Conservation (phyloP, 192 early-diverging fungal genomes). For the Mortierella hygrophila region DNA sequence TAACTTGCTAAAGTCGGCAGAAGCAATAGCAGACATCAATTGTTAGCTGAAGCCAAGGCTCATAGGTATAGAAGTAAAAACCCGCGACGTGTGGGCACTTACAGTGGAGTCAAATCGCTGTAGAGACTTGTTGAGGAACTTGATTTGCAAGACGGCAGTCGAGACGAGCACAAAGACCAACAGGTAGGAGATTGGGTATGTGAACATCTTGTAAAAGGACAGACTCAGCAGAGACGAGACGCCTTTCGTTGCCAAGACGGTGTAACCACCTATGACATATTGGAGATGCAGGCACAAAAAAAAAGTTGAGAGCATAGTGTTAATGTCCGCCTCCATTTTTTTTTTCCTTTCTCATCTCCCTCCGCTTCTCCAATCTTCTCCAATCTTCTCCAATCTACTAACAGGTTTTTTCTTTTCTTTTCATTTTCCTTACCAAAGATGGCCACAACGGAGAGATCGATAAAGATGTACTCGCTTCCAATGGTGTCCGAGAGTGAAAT, state of each 20-base stretch:
- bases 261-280: constrained; percentile 70
- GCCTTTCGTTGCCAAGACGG: constrained; percentile 78
- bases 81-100: constrained; percentile 5
- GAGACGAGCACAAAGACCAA: constrained; percentile 67
- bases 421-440: constrained; percentile 68
- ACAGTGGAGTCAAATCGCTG: constrained; percentile 74
- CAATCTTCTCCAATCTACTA: not conserved
- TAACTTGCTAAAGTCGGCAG: constrained; percentile 61
- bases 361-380: constrained; percentile 5
- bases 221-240: constrained; percentile 75
- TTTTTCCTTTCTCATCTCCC: constrained; percentile 1
- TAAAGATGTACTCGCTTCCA: constrained; percentile 67
- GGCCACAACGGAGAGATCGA: constrained; percentile 76
- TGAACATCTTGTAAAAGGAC: constrained; percentile 72
- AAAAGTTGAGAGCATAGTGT: not conserved
- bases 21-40: not conserved
- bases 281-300: not conserved
- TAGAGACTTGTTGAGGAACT: constrained; percentile 76
- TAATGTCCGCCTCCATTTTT: constrained; percentile 1
- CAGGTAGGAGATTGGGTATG: constrained; percentile 74
- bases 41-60: not conserved
- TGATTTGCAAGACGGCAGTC: constrained; percentile 76
- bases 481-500: constrained; percentile 59
- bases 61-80: not conserved
- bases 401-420: not conserved